Conservation (phyloP, 2,329 filamentous ascomycete genomes). For the Didymella lethalis region DNA sequence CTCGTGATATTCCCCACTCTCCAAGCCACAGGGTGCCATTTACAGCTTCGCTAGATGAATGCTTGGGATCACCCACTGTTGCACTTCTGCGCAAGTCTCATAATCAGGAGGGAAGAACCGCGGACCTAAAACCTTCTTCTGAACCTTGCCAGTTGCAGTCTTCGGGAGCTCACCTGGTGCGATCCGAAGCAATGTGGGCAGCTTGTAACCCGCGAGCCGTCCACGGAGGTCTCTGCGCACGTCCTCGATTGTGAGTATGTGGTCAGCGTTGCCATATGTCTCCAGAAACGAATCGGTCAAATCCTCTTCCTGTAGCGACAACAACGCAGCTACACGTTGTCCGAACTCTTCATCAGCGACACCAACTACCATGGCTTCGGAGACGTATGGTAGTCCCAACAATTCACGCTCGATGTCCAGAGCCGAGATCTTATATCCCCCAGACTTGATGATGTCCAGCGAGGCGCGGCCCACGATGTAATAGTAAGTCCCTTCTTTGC, state of each 20-base stretch:
- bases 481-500: conserved; percentile 56
- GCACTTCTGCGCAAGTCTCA: conserved; percentile 35
- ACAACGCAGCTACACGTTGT: conserved; percentile 63
- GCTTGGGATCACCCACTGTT: conserved; percentile 35
- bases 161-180: conserved; percentile 58
- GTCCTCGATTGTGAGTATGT: conserved; percentile 50
- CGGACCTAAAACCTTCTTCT: conserved; percentile 58
- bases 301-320: conserved; percentile 52
- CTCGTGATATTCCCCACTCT: neutral
- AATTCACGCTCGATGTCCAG: conserved; percentile 64
- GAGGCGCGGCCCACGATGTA: conserved; percentile 63
- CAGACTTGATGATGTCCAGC: conserved; percentile 64
- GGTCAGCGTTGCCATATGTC: conserved; percentile 25
- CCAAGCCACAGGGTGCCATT: neutral
- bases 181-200: conserved; percentile 58
- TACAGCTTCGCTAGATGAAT: conserved; percentile 33
- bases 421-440: conserved; percentile 64
- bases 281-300: conserved; percentile 33
- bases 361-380: conserved; percentile 63
- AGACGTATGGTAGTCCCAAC: conserved; percentile 57
- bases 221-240: conserved; percentile 55
- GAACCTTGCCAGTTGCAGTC: conserved; percentile 59
- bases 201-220: conserved; percentile 58
- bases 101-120: conserved; percentile 48
- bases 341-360: conserved; percentile 63